Conservation (phyloP, 2,329 filamentous ascomycete species). For the Alternaria alternata region DNA sequence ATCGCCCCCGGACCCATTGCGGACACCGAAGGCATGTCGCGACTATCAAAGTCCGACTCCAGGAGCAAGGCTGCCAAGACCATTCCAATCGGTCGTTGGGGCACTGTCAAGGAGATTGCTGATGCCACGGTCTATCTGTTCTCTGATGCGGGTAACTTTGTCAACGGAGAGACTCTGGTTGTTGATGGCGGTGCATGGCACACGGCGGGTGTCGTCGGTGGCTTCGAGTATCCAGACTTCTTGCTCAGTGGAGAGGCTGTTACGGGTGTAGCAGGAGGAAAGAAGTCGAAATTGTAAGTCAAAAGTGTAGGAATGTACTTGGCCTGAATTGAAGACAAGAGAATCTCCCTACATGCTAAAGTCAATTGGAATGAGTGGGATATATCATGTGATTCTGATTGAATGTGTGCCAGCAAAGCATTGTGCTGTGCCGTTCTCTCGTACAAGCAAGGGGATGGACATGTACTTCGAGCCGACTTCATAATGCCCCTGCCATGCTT, state of each 20-base stretch:
- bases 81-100: slow-evolving; percentile 78
- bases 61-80: slow-evolving; percentile 40
- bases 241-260: slow-evolving; percentile 61
- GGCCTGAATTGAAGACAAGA: neutral
- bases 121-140: slow-evolving; percentile 93
- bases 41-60: slow-evolving; percentile 49
- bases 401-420: neutral
- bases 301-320: neutral
- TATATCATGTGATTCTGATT: neutral
- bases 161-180: slow-evolving; percentile 83
- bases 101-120: slow-evolving; percentile 84
- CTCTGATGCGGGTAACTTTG: slow-evolving; percentile 82
- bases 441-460: too few species aligned
- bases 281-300: slow-evolving; percentile 62
- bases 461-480: neutral
- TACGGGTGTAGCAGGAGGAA: slow-evolving; percentile 65
- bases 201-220: slow-evolving; percentile 47
- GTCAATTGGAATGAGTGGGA: neutral
- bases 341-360: neutral
- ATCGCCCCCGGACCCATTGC: slow-evolving; percentile 87
- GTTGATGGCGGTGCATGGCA: slow-evolving; percentile 65
- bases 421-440: too few species aligned
- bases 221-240: slow-evolving; percentile 66
- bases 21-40: slow-evolving; percentile 73
- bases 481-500: neutral